phyloP scores from a whole-genome alignment of 2,329 filamentous ascomycete species.

The Eurotiales sp. region DNA sequence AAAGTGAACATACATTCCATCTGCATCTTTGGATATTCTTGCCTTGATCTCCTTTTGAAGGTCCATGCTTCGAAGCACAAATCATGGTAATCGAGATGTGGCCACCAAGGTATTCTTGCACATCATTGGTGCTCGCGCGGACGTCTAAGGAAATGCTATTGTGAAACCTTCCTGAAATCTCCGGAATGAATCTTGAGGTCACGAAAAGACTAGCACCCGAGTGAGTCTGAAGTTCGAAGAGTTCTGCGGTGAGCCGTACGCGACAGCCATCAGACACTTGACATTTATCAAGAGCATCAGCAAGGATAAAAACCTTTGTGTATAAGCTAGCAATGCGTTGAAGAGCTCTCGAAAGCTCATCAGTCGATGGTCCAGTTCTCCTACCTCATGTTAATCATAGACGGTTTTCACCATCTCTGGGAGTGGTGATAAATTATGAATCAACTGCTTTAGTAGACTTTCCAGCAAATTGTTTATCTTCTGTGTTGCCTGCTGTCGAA shows the following conservation, averaged over 20 bases:
- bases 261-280: constrained; percentile 11
- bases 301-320: constrained; percentile 15
- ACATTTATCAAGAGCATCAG: constrained; percentile 22
- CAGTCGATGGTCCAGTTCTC: constrained; percentile 10
- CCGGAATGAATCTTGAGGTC: constrained; percentile 25
- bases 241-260: constrained; percentile 8
- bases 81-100: constrained; percentile 13
- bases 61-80: constrained; percentile 10
- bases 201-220: constrained; percentile 21
- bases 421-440: not conserved
- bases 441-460: constrained; percentile 5
- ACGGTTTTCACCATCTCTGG: constrained; percentile 1
- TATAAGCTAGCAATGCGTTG: not conserved
- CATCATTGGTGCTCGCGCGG: not conserved
- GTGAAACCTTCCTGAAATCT: constrained; percentile 18
- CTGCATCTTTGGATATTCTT: constrained; percentile 5
- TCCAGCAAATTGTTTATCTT: not conserved
- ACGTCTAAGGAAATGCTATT: not conserved
- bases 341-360: constrained; percentile 12
- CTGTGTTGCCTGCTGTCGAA: constrained; percentile 5
- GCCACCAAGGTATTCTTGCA: not conserved
- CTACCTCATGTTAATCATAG: constrained; percentile 11
- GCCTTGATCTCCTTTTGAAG: constrained; percentile 18
- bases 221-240: constrained; percentile 19
- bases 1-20: constrained; percentile 17